These are phyloP conservation scores for Macrotyloma uniflorum DNA, from an alignment of 306 rosid genomes.

Conservation along the genomic window DNA sequence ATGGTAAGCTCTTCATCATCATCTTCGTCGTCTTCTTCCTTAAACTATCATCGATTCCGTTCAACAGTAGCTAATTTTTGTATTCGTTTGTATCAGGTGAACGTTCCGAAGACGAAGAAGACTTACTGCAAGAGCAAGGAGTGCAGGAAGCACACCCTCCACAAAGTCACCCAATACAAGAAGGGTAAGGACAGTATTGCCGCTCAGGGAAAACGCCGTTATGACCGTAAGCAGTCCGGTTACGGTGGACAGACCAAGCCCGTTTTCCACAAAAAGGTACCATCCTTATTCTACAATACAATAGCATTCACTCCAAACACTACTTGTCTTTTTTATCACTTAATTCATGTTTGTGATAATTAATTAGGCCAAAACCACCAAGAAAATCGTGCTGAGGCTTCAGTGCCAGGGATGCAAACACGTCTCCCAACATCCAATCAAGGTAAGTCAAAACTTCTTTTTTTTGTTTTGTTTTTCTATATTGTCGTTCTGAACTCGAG, in stretches of 20 bases:
- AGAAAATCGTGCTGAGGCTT: conserved; percentile 57
- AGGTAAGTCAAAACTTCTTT: conserved; percentile 20
- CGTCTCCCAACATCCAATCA: conserved; percentile 54
- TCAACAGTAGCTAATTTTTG: no score
- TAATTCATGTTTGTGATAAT: not conserved
- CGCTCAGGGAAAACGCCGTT: conserved; percentile 59
- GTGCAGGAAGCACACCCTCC: conserved; percentile 59
- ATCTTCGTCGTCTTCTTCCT: not conserved
- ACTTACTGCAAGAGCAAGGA: conserved; percentile 60
- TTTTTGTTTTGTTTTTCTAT: not conserved
- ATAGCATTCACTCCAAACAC: not conserved
- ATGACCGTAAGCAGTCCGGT: conserved; percentile 60
- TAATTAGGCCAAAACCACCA: conserved; percentile 53
- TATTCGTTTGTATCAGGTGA: conserved; percentile 34
- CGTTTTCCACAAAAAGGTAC: conserved; percentile 57
- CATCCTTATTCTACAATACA: no score
- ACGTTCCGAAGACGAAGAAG: conserved; percentile 61
- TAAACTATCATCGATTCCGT: not conserved
- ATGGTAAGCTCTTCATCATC: conserved; percentile 27
- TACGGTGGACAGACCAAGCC: conserved; percentile 63
- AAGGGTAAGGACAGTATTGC: conserved; percentile 57
- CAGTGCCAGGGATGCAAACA: conserved; percentile 62
- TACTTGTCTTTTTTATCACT: not conserved
- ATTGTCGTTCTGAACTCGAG: not conserved
- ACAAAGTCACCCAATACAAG: conserved; percentile 61